Evolutionary conservation across 768 basidiomycete species (phyloP).

Genomic region (Boletus sensibilis): DNA sequence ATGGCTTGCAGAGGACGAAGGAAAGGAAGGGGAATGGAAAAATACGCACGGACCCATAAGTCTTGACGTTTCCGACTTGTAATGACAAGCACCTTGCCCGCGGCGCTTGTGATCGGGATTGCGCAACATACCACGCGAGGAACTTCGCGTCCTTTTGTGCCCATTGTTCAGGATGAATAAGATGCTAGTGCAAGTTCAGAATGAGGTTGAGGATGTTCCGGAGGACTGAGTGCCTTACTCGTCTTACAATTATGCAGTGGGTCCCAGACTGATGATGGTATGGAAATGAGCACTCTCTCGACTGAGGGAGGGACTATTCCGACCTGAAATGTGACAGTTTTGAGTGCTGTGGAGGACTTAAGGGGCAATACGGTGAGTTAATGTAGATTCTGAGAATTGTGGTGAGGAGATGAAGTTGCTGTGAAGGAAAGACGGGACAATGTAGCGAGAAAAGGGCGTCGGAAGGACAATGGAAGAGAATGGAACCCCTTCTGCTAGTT

Average conservation of each 20-base stretch:
- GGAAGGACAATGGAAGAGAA: constrained; percentile 11
- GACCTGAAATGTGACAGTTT: constrained; percentile 7
- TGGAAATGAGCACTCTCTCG: constrained; percentile 7
- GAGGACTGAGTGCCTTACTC: not conserved
- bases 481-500: constrained; percentile 17
- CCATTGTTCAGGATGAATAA: constrained; percentile 32
- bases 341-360: constrained; percentile 3
- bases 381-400: constrained; percentile 2
- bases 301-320: not conserved
- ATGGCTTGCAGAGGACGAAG: not conserved
- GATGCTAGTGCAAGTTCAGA: not conserved
- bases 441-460: constrained; percentile 7
- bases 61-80: constrained; percentile 82
- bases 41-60: constrained; percentile 83
- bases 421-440: constrained; percentile 11
- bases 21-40: constrained; percentile 5
- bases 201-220: not conserved
- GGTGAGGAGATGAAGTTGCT: not conserved
- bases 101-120: constrained; percentile 74
- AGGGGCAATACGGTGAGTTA: constrained; percentile 13
- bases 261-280: constrained; percentile 2
- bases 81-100: constrained; percentile 77
- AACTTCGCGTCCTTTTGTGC: constrained; percentile 71
- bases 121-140: constrained; percentile 91
- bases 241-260: constrained; percentile 2